Evolutionary conservation across 306 rosid genomes (phyloP).

Genomic region (Fagus crenata): DNA sequence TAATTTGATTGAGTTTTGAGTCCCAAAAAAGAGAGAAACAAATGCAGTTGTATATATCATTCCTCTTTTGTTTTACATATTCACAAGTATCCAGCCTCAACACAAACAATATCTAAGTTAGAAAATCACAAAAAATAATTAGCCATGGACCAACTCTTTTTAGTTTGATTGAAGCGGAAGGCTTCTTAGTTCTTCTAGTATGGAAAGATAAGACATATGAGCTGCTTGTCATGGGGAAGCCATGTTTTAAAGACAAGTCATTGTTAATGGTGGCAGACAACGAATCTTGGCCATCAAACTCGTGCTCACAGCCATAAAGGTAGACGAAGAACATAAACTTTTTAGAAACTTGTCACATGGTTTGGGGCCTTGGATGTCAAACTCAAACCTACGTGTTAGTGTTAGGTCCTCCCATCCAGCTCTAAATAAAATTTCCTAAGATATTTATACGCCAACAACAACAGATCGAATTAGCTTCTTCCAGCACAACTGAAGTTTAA

Average conservation of each 20-base stretch:
- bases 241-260: slow-evolving; percentile 18
- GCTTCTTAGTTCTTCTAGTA: neutral
- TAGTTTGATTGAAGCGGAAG: neutral
- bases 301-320: slow-evolving; percentile 17
- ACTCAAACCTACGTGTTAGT: neutral
- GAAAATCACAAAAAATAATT: no score
- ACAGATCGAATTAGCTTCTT: neutral
- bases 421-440: neutral
- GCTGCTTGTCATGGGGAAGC: slow-evolving; percentile 37
- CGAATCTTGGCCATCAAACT: slow-evolving; percentile 30
- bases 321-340: slow-evolving; percentile 6
- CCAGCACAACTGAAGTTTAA: neutral
- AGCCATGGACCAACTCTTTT: neutral
- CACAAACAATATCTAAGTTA: no score
- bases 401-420: slow-evolving; percentile 4
- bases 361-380: slow-evolving; percentile 33
- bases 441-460: neutral
- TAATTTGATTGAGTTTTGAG: neutral
- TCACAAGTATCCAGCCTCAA: no score
- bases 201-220: slow-evolving; percentile 23
- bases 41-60: no score
- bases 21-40: neutral
- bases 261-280: slow-evolving; percentile 40
- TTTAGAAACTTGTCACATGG: slow-evolving; percentile 40
- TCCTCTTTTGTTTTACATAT: no score